Percentiles rank a stretch among this genome's conserved stretches.
These are phyloP conservation scores for Neofusicoccum kwambonambiense DNA, from an alignment of 2,329 filamentous ascomycete species.

Conservation along the genomic window DNA sequence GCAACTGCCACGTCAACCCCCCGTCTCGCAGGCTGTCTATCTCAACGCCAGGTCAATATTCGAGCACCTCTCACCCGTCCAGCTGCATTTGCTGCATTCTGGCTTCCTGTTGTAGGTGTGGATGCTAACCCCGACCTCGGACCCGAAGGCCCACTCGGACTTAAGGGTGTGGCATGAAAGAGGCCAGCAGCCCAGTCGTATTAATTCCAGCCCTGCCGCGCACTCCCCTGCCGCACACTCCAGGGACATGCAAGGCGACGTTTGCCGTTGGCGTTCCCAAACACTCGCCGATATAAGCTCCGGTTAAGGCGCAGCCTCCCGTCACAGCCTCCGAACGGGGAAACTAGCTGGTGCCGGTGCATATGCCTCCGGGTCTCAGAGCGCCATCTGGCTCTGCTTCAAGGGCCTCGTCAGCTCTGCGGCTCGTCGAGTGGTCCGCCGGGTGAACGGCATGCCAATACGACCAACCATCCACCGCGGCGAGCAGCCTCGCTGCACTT, in stretches of 20 bases:
- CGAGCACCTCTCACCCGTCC: too few relatives aligned
- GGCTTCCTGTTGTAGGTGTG: not conserved
- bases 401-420: not conserved
- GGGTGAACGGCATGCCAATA: not conserved
- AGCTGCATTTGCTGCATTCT: too few relatives aligned
- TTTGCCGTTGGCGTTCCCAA: not conserved
- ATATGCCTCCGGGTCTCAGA: not conserved
- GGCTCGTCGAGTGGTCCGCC: too few relatives aligned
- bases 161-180: not conserved
- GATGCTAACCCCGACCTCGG: not conserved
- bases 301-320: too few relatives aligned
- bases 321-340: too few relatives aligned
- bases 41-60: too few relatives aligned
- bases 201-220: not conserved
- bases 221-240: not conserved
- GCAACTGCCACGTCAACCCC: too few relatives aligned
- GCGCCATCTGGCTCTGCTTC: not conserved
- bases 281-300: not conserved
- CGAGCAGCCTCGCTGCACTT: not conserved
- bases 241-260: not conserved
- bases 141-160: not conserved
- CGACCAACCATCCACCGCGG: not conserved
- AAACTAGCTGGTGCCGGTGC: not conserved
- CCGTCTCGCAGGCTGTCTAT: too few relatives aligned
- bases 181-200: not conserved